Evolutionary conservation across 2,329 filamentous ascomycete species (phyloP), one percentile per base, ranked within the genome.

Genomic region (Neonectria ditissima): DNA sequence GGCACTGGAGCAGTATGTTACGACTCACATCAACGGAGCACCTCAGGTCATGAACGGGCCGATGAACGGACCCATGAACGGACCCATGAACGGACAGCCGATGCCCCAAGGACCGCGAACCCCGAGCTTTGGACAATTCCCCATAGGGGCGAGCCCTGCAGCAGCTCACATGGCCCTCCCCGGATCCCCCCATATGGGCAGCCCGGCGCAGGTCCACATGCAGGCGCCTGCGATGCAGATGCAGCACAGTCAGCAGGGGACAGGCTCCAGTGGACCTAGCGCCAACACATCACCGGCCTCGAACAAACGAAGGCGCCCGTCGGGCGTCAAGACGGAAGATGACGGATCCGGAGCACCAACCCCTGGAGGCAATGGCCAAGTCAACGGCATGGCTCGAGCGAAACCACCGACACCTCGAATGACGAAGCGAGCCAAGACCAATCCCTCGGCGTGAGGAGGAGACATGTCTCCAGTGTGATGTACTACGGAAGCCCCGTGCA

Each of bases 241-340:
- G 64, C 88, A 91, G 74, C 86, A 87, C 67, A 91, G 88, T 74
- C 89, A 91, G 75, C 89, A 91, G 74, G 89, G 89, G 41, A 89
- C 88, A 32, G 87, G 81, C 75, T 90, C 88, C 10, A 88, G 86
- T 74, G 89, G 87, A 2, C 87, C 88, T 7, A 91, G 88, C 73
- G 88, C 89, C 60, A 91, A 90, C 77, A 91, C 89, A 5, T 89
- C 87, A 32, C 87, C 87, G 41, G 83, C 85, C 24, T 86, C 84
- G 34, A 88, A 87, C 68, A 89, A 89, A 77, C 80, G 86, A 57
- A 78, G 87, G 69, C 81, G 87, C 30, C 84, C 86, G 1, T 88
- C 86, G 0, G 83, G 82, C 4, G 84, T 89, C 20, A 89, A 89
- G 78, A 75, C 78, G 5, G 87, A 89, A 65, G 86, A 89, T 11